phyloP scores from a whole-genome alignment of 2,329 filamentous ascomycete genomes.

The Fusarium sp. region DNA sequence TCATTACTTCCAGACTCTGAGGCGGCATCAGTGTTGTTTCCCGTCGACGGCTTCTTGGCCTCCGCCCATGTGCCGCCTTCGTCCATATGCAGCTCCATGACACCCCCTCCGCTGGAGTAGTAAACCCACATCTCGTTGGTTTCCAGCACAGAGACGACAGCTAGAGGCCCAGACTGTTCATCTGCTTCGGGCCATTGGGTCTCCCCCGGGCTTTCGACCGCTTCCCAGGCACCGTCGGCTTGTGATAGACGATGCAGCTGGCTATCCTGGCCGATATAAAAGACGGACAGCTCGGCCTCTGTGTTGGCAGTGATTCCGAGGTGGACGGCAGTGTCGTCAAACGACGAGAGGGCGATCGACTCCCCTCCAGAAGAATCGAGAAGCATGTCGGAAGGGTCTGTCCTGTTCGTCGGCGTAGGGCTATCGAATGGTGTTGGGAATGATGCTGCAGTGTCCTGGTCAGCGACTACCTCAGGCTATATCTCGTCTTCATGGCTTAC shows the following conservation, averaged over 20 bases:
- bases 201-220: not conserved
- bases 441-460: constrained; percentile 7
- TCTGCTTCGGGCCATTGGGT: constrained; percentile 24
- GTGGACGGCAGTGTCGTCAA: not conserved
- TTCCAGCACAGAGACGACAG: constrained; percentile 18
- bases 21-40: not conserved
- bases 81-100: constrained; percentile 17
- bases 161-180: constrained; percentile 11
- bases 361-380: constrained; percentile 9
- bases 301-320: constrained; percentile 2
- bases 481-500: not conserved
- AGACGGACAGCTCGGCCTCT: not conserved
- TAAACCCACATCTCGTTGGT: constrained; percentile 25
- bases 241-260: constrained; percentile 9
- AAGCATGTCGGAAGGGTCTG: constrained; percentile 11
- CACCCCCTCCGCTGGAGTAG: constrained; percentile 17
- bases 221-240: not conserved
- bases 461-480: not conserved
- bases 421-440: constrained; percentile 27
- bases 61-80: constrained; percentile 4
- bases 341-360: constrained; percentile 4
- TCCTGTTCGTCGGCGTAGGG: constrained; percentile 26
- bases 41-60: not conserved
- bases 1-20: not conserved
- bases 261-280: constrained; percentile 23